phyloP scores from a whole-genome alignment of 257 asterid genomes.

The Solanum tarijense region DNA sequence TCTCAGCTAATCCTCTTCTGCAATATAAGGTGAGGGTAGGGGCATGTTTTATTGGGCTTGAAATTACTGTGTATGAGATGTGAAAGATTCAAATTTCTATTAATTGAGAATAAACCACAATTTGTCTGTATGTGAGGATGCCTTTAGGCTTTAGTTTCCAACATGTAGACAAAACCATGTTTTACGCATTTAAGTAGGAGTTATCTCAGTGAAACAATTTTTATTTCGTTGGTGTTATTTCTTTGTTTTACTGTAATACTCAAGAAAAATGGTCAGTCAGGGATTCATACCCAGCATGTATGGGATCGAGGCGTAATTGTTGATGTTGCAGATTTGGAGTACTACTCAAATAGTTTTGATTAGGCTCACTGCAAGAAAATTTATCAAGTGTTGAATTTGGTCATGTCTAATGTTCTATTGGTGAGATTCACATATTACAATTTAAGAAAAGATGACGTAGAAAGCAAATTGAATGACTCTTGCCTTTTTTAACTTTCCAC shows the following conservation, averaged over 20 bases:
- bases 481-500: background rate
- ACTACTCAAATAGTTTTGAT: background rate
- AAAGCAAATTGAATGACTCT: background rate
- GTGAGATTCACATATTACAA: background rate
- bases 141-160: background rate
- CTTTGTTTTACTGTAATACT: background rate
- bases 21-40: background rate
- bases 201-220: background rate
- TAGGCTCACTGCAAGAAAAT: background rate
- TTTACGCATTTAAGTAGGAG: background rate
- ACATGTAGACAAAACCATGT: background rate
- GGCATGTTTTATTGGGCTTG: background rate
- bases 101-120: background rate
- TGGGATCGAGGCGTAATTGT: background rate
- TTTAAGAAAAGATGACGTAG: background rate
- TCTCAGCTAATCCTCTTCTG: background rate
- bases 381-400: background rate
- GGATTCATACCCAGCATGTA: background rate
- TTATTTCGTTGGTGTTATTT: background rate
- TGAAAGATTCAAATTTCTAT: background rate
- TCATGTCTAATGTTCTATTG: background rate
- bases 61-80: background rate
- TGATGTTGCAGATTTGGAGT: background rate
- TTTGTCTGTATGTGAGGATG: background rate
- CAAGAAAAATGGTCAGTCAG: background rate